Evolutionary conservation across 2,329 filamentous ascomycete species (phyloP).

Genomic region (Xylaria sp.): DNA sequence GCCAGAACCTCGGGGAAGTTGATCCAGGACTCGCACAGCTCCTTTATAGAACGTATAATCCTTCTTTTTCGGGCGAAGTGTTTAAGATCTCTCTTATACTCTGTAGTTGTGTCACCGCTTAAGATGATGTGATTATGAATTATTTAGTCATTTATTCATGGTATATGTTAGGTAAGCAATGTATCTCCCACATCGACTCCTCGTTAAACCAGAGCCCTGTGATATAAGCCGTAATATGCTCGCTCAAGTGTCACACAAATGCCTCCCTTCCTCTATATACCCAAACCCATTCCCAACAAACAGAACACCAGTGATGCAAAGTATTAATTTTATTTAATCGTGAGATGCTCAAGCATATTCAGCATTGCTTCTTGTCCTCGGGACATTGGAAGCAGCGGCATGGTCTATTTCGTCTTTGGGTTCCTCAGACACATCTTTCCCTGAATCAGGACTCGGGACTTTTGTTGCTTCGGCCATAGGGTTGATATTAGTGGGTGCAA

Average conservation of each 20-base stretch:
- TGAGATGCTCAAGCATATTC: slow-evolving; percentile 38
- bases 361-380: slow-evolving; percentile 44
- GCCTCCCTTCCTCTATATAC: background rate
- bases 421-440: slow-evolving; percentile 46
- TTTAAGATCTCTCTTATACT: no score
- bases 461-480: slow-evolving; percentile 33
- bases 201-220: background rate
- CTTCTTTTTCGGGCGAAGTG: no score
- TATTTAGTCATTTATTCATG: slow-evolving; percentile 6
- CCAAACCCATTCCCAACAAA: slow-evolving; percentile 10
- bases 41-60: no score
- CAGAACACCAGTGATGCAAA: slow-evolving; percentile 23
- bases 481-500: slow-evolving; percentile 60
- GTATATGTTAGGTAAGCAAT: background rate
- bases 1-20: no score
- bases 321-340: background rate
- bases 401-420: slow-evolving; percentile 48
- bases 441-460: slow-evolving; percentile 33
- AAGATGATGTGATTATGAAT: background rate
- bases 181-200: background rate
- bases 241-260: background rate
- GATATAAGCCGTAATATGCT: background rate
- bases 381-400: slow-evolving; percentile 51
- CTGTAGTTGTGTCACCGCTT: no score
- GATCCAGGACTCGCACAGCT: no score